Conservation (phyloP, 2,329 filamentous ascomycete species). For the Dactylonectria macrodidyma region DNA sequence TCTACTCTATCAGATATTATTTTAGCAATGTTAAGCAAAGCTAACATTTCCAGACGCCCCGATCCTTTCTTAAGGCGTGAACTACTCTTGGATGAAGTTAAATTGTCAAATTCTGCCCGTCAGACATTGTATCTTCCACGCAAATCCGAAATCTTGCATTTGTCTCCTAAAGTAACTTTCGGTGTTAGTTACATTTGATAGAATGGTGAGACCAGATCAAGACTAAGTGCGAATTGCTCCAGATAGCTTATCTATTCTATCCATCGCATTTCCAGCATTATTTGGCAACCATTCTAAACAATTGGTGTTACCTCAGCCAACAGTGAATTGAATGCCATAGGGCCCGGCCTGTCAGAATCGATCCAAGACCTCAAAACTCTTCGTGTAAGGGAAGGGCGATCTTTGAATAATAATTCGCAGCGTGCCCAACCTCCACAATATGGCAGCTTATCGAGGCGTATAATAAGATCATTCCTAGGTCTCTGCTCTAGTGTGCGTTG, state of each 20-base stretch:
- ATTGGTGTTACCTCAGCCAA: conserved; percentile 57
- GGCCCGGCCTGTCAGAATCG: conserved; percentile 38
- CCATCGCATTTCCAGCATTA: conserved; percentile 55
- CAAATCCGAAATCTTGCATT: conserved; percentile 50
- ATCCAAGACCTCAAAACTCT: conserved; percentile 46
- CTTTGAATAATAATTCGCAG: conserved; percentile 62
- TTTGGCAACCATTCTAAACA: conserved; percentile 55
- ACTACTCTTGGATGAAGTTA: conserved; percentile 56
- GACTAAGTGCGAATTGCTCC: conserved; percentile 52
- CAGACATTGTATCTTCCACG: conserved; percentile 58
- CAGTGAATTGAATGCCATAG: conserved; percentile 50
- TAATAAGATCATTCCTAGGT: conserved; percentile 53
- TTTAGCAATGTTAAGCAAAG: conserved; percentile 56
- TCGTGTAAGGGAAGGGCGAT: conserved; percentile 61
- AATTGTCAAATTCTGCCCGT: conserved; percentile 56
- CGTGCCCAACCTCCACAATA: conserved; percentile 61
- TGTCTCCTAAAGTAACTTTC: no score
- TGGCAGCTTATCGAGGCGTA: conserved; percentile 57
- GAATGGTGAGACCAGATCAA: no score
- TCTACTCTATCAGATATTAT: conserved; percentile 60
- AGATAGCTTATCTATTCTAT: conserved; percentile 58
- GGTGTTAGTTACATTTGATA: no score
- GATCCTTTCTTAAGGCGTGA: conserved; percentile 54
- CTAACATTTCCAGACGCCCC: conserved; percentile 57
- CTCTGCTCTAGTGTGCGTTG: conserved; percentile 54